These are phyloP conservation scores for Parafenestella ontariensis DNA, from an alignment of 2,329 filamentous ascomycete genomes.

Conservation along the genomic window DNA sequence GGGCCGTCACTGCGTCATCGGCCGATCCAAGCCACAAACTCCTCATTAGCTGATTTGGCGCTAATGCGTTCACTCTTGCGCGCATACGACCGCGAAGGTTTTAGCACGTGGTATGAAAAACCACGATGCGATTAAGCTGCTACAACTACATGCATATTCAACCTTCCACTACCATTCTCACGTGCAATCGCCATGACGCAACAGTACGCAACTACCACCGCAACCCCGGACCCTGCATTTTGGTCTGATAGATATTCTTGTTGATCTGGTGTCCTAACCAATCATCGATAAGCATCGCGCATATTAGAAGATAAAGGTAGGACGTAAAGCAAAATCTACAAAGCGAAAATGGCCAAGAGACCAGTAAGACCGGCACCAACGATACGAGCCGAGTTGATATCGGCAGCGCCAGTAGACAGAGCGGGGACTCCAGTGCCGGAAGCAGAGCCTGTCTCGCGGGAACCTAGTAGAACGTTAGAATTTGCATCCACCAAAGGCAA, in stretches of 20 bases:
- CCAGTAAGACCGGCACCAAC: conserved; percentile 46
- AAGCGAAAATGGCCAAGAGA: conserved; percentile 48
- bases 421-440: conserved; percentile 30
- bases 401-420: conserved; percentile 40
- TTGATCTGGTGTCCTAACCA: conserved; percentile 1
- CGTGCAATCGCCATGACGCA: not conserved
- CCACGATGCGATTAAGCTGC: not conserved
- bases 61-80: not conserved
- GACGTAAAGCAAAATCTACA: conserved; percentile 32
- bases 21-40: not conserved
- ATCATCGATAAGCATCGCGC: not conserved
- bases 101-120: not conserved
- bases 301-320: not conserved
- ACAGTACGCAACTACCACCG: not conserved
- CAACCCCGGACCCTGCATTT: conserved; percentile 15
- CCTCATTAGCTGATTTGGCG: not conserved
- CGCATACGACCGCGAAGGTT: no score
- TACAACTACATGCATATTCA: not conserved
- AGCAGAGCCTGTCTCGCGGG: conserved; percentile 26
- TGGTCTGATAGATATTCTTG: conserved; percentile 2
- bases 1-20: not conserved
- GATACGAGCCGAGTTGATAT: conserved; percentile 36
- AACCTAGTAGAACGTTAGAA: conserved; percentile 11
- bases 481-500: not conserved
- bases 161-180: not conserved